Evolutionary conservation across 768 basidiomycete genomes (phyloP).

Genomic region (Epithele typhae): DNA sequence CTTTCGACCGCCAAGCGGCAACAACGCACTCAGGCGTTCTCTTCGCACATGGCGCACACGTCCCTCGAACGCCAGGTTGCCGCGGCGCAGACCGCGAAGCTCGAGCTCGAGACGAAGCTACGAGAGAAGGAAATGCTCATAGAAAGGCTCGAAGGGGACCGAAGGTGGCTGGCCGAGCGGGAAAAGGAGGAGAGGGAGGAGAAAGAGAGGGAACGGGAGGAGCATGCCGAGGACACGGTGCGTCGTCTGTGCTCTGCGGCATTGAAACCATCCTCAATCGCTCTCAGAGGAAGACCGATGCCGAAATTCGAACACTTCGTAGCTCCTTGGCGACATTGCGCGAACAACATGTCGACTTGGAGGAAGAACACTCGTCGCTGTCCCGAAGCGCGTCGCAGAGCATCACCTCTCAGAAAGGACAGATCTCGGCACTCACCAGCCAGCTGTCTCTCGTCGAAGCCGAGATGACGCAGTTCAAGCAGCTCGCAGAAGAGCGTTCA

Average conservation of each 20-base stretch:
- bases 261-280: not conserved
- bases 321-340: constrained; percentile 43
- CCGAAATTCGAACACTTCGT: constrained; percentile 50
- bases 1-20: constrained; percentile 64
- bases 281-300: constrained; percentile 44
- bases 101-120: constrained; percentile 64
- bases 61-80: constrained; percentile 66
- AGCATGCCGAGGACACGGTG: constrained; percentile 59
- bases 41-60: constrained; percentile 56
- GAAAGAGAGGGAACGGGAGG: constrained; percentile 52
- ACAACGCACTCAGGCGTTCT: constrained; percentile 60
- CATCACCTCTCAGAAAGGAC: constrained; percentile 45
- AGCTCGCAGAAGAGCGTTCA: constrained; percentile 38
- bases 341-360: constrained; percentile 57
- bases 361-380: constrained; percentile 49
- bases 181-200: constrained; percentile 67
- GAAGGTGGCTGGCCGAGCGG: constrained; percentile 62
- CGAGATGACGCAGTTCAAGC: constrained; percentile 41
- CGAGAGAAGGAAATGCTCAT: constrained; percentile 59
- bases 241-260: constrained; percentile 9
- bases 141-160: constrained; percentile 65
- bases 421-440: constrained; percentile 43
- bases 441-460: constrained; percentile 44
- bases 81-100: constrained; percentile 53
- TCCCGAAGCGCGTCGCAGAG: constrained; percentile 46